Evolutionary conservation across 2,329 filamentous ascomycete species (phyloP).

Genomic region (Albophoma yamanashiensis): DNA sequence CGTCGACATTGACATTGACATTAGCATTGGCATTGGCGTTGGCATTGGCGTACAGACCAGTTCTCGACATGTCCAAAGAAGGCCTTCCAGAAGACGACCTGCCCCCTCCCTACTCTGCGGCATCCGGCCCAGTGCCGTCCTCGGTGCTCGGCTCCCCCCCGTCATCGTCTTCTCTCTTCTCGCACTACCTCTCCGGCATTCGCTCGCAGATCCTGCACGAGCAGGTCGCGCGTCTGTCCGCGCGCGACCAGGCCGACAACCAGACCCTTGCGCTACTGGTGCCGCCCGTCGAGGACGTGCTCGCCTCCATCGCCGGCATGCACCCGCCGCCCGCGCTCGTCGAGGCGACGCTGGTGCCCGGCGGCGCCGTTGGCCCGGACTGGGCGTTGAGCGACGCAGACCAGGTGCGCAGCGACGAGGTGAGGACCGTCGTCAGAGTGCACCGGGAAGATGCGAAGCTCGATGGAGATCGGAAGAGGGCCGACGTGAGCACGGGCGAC

Average conservation of each 20-base stretch:
- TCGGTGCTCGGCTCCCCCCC: background rate
- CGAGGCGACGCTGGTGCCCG: constrained; percentile 35
- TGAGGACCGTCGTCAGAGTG: constrained; percentile 22
- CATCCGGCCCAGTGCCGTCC: background rate
- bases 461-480: constrained; percentile 10
- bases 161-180: constrained; percentile 16
- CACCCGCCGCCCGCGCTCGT: constrained; percentile 21
- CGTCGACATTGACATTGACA: background rate
- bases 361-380: constrained; percentile 21
- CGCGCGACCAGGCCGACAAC: constrained; percentile 26
- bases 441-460: background rate
- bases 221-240: constrained; percentile 19
- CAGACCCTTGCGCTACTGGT: constrained; percentile 26
- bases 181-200: constrained; percentile 24
- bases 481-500: constrained; percentile 8
- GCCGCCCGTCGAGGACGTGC: constrained; percentile 29
- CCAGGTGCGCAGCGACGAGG: constrained; percentile 16
- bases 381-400: constrained; percentile 25
- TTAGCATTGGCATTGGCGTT: background rate
- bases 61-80: background rate
- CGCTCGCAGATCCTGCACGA: constrained; percentile 24
- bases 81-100: background rate
- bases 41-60: background rate
- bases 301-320: constrained; percentile 24
- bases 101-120: background rate